Conservation (phyloP, 176 grass and related monocot genomes). For the Carex myosuroides region DNA sequence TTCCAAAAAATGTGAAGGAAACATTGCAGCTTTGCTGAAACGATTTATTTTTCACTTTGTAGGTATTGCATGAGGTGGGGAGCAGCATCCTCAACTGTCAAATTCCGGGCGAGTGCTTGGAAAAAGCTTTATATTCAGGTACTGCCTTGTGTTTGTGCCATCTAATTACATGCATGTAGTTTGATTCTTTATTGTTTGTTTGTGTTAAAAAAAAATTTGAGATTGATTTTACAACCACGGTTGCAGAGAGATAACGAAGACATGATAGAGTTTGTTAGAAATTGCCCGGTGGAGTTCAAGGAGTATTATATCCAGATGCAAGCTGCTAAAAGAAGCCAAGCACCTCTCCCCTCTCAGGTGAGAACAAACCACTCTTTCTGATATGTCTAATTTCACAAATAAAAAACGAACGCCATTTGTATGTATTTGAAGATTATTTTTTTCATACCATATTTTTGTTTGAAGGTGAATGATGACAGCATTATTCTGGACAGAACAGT, state of each 20-base stretch:
- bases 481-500: conserved; percentile 74
- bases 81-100: conserved; percentile 39
- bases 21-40: neutral
- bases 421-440: neutral
- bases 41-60: neutral
- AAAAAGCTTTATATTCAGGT: conserved; percentile 98
- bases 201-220: neutral
- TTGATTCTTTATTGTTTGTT: conserved; percentile 3
- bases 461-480: conserved; percentile 79
- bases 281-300: conserved; percentile 71
- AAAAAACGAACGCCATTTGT: neutral
- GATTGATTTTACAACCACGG: conserved; percentile 6
- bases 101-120: conserved; percentile 66
- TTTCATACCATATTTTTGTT: conserved; percentile 13
- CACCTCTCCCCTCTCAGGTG: conserved; percentile 67
- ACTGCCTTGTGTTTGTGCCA: neutral
- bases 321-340: conserved; percentile 85
- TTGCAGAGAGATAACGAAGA: conserved; percentile 70
- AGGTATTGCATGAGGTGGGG: conserved; percentile 97
- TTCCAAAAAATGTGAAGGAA: neutral
- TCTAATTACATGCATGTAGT: neutral
- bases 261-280: conserved; percentile 75
- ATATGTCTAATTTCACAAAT: neutral
- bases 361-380: conserved; percentile 23
- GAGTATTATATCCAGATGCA: conserved; percentile 99